Evolutionary conservation across 2,329 filamentous ascomycete species (phyloP).

Genomic region (Microsporum audouinii): DNA sequence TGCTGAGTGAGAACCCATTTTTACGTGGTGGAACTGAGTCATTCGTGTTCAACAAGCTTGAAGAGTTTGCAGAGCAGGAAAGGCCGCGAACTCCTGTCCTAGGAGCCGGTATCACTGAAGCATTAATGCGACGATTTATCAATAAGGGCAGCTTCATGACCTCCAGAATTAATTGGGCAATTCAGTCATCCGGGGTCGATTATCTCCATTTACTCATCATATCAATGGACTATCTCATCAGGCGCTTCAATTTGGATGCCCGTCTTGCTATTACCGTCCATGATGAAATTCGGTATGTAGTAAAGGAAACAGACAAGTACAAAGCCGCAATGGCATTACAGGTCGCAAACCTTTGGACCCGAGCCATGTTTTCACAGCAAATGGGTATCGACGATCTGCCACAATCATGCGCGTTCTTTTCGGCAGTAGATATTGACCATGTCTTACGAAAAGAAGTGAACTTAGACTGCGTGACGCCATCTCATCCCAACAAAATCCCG

Average conservation of each 20-base stretch:
- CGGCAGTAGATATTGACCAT: constrained; percentile 85
- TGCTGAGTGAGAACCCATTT: constrained; percentile 62
- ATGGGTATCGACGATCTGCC: constrained; percentile 92
- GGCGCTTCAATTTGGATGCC: constrained; percentile 72
- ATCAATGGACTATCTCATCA: constrained; percentile 83
- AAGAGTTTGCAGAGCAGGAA: constrained; percentile 95
- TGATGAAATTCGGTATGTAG: constrained; percentile 92
- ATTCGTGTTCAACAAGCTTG: constrained; percentile 95
- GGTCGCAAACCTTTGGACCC: constrained; percentile 88
- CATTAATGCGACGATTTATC: constrained; percentile 77
- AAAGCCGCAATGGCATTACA: constrained; percentile 85
- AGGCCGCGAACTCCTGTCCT: constrained; percentile 80
- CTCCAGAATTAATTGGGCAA: constrained; percentile 96
- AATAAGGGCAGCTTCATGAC: constrained; percentile 88
- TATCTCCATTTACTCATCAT: constrained; percentile 91
- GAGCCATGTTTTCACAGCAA: constrained; percentile 94
- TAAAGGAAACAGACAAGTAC: constrained; percentile 75
- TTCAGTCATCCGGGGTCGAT: constrained; percentile 93
- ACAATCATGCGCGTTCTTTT: constrained; percentile 90
- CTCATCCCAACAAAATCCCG: constrained; percentile 63
- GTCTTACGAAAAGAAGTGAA: constrained; percentile 97
- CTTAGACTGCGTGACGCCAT: constrained; percentile 93
- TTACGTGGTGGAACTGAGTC: constrained; percentile 96
- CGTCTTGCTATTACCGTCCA: constrained; percentile 89
- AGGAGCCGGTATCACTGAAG: constrained; percentile 91